phyloP scores from a whole-genome alignment of 306 rosid genomes.

The Fragaria nilgerrensis region DNA sequence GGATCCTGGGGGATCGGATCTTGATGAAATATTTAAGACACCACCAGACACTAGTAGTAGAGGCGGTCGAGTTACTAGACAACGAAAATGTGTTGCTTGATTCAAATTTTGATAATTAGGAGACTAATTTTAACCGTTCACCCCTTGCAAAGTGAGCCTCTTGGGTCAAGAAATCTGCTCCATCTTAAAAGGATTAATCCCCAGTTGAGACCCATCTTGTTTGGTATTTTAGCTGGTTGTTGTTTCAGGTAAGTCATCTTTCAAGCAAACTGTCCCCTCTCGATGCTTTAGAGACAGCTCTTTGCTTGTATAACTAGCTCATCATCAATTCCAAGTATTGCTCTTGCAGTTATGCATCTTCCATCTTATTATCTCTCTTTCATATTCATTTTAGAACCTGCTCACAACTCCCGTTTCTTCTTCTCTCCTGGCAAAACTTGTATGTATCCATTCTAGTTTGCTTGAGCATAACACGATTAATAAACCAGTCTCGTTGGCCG shows the following conservation, averaged over 20 bases:
- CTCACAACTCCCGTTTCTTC: not conserved
- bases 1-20: slow-evolving; percentile 36
- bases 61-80: slow-evolving; percentile 43
- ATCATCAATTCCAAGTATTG: not conserved
- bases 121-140: slow-evolving; percentile 25
- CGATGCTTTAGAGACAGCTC: not conserved
- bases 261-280: not conserved
- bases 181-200: slow-evolving; percentile 15
- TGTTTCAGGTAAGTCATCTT: slow-evolving; percentile 27
- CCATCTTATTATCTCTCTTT: not conserved
- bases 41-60: slow-evolving; percentile 25
- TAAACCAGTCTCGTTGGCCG: too few species aligned
- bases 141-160: slow-evolving; percentile 28
- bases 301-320: not conserved
- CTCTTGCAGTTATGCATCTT: not conserved
- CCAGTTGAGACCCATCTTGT: slow-evolving; percentile 16
- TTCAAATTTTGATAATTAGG: slow-evolving; percentile 28
- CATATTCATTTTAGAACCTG: not conserved
- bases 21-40: slow-evolving; percentile 17
- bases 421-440: not conserved
- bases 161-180: slow-evolving; percentile 21
- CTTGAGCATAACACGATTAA: not conserved
- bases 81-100: slow-evolving; percentile 40
- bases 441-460: not conserved
- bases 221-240: slow-evolving; percentile 13